Evolutionary conservation across 2,329 filamentous ascomycete genomes (phyloP).

Genomic region (Penicillium italicum): DNA sequence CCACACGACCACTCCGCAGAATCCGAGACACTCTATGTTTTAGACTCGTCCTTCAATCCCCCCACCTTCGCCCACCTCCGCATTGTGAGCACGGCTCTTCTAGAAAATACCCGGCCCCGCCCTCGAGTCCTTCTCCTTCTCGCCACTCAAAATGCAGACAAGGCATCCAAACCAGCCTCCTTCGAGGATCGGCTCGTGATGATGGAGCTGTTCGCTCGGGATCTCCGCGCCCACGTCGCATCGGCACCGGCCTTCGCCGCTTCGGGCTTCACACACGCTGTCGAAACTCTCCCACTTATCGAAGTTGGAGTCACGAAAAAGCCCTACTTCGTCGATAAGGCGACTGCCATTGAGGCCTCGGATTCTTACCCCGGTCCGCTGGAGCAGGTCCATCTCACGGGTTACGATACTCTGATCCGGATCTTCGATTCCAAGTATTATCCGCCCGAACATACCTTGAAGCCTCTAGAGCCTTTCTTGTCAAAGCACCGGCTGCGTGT

Average conservation of each 20-base stretch:
- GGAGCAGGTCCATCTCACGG: conserved; percentile 48
- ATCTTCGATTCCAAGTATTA: conserved; percentile 51
- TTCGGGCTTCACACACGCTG: neutral
- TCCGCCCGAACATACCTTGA: conserved; percentile 42
- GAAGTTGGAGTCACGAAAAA: conserved; percentile 49
- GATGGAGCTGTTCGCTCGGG: conserved; percentile 48
- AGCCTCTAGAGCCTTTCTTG: conserved; percentile 43
- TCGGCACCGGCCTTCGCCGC: conserved; percentile 10
- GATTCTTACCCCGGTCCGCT: conserved; percentile 34
- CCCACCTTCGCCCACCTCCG: conserved; percentile 58
- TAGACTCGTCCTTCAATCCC: conserved; percentile 66
- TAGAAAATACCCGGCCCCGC: conserved; percentile 28
- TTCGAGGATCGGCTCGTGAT: conserved; percentile 50
- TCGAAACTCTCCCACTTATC: conserved; percentile 30
- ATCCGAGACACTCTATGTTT: conserved; percentile 53
- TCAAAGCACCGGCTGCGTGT: conserved; percentile 44
- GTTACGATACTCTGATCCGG: conserved; percentile 49
- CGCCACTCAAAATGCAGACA: conserved; percentile 64
- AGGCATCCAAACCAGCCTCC: conserved; percentile 49
- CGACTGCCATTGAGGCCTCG: conserved; percentile 40
- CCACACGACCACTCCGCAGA: conserved; percentile 12
- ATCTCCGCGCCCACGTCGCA: conserved; percentile 35
- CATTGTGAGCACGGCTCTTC: conserved; percentile 54
- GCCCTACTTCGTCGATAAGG: conserved; percentile 50
- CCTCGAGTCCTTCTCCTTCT: conserved; percentile 56